Evolutionary conservation across 805 yeast genomes (phyloP).

Genomic region (Lachancea meyersii): DNA sequence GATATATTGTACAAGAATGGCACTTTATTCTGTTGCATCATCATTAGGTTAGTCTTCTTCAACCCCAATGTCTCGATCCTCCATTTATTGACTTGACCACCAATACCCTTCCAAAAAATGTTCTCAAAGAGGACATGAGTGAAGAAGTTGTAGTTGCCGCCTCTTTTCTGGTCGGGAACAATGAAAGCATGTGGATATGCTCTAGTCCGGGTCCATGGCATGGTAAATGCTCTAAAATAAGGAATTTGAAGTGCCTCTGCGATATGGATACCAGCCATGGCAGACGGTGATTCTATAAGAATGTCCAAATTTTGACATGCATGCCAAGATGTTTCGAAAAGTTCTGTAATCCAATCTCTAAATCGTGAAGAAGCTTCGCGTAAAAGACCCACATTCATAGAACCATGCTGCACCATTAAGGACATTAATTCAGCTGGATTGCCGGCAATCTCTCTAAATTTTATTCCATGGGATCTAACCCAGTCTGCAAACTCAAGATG

Average conservation of each 20-base stretch:
- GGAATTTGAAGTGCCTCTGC: constrained; percentile 90
- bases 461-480: constrained; percentile 61
- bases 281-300: constrained; percentile 90
- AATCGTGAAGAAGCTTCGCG: constrained; percentile 79
- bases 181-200: constrained; percentile 96
- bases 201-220: constrained; percentile 97
- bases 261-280: constrained; percentile 92
- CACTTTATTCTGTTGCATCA: constrained; percentile 67
- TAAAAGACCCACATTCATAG: constrained; percentile 74
- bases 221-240: constrained; percentile 89
- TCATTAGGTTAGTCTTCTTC: constrained; percentile 61
- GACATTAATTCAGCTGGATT: constrained; percentile 90
- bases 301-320: constrained; percentile 81
- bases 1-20: constrained; percentile 89
- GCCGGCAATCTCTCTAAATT: constrained; percentile 76
- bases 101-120: constrained; percentile 87
- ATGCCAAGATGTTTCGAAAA: constrained; percentile 69
- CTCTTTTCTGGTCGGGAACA: constrained; percentile 88
- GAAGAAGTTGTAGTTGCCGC: constrained; percentile 87
- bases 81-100: constrained; percentile 85
- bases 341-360: constrained; percentile 73
- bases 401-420: constrained; percentile 85
- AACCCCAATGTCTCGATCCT: constrained; percentile 60
- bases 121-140: constrained; percentile 92
- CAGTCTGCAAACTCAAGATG: constrained; percentile 76